Percentiles rank a stretch among this genome's conserved stretches.
Conservation (phyloP, 2,329 filamentous ascomycete genomes). For the Fusarium pseudocircinatum region DNA sequence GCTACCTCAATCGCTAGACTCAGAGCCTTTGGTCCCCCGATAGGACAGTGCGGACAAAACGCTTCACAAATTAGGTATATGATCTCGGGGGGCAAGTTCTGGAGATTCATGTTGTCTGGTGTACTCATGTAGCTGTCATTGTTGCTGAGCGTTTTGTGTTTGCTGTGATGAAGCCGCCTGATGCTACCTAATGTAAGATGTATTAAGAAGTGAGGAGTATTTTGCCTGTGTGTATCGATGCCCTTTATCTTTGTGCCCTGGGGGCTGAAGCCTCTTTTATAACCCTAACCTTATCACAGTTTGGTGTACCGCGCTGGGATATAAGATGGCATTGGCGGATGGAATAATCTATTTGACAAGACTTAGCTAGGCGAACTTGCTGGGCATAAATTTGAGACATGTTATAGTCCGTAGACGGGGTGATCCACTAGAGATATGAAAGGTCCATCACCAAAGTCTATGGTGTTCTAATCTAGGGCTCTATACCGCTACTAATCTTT, state of each 20-base stretch:
- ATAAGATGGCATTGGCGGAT: neutral
- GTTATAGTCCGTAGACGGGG: neutral
- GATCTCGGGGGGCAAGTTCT: neutral
- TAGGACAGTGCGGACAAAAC: neutral
- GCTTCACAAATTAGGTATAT: neutral
- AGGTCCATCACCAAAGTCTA: neutral
- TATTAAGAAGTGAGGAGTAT: too few species aligned
- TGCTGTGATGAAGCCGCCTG: too few species aligned
- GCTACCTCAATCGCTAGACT: neutral
- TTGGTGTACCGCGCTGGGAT: neutral
- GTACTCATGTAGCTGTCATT: too few species aligned
- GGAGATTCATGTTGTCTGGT: neutral
- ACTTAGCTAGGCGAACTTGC: neutral
- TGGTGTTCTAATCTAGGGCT: neutral
- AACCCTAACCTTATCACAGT: too few species aligned
- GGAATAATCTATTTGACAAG: neutral
- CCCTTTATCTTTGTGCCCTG: too few species aligned
- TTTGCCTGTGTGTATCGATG: too few species aligned
- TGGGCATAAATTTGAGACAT: neutral
- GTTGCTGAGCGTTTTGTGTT: too few species aligned
- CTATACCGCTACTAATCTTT: too few species aligned
- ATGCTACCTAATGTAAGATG: too few species aligned
- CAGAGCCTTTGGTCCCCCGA: neutral
- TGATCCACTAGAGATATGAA: neutral
- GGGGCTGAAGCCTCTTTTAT: too few species aligned